Evolutionary conservation across 176 grass and related monocot genomes (phyloP).

Genomic region (Carex pumila): DNA sequence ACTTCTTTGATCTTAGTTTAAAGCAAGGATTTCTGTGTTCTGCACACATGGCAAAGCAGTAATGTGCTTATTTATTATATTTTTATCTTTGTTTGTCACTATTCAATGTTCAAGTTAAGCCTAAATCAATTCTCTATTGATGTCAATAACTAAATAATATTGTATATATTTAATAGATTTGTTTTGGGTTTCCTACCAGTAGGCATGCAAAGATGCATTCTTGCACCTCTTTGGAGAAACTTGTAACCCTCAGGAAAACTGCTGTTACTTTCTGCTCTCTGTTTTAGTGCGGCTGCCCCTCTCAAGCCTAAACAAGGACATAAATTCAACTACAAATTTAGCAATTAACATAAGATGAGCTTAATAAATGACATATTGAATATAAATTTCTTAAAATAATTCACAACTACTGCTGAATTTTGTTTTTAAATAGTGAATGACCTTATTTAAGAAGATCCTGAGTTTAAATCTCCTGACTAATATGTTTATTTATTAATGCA

Average conservation of each 20-base stretch:
- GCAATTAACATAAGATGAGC: background rate
- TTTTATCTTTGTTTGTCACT: background rate
- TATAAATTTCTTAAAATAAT: background rate
- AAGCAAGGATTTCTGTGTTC: background rate
- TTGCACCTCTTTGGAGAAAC: conserved; percentile 52
- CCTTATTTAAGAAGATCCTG: background rate
- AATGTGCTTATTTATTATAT: background rate
- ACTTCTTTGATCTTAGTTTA: background rate
- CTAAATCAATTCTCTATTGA: background rate
- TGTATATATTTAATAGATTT: background rate
- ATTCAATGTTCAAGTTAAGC: background rate
- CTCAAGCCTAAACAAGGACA: conserved; percentile 43
- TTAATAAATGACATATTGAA: background rate
- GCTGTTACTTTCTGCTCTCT: conserved; percentile 31
- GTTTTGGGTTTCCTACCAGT: conserved; percentile 45
- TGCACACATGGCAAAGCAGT: background rate
- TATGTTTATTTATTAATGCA: too few relatives aligned
- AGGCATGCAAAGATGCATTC: conserved; percentile 47
- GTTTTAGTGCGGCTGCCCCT: conserved; percentile 60
- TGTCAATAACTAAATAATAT: background rate
- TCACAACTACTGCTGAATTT: background rate
- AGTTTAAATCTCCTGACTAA: background rate
- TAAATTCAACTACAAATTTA: background rate
- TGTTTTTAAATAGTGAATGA: background rate
- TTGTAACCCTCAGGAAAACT: conserved; percentile 35